Evolutionary conservation across 2,329 filamentous ascomycete species (phyloP).

Genomic region (Fusarium transvaalense): DNA sequence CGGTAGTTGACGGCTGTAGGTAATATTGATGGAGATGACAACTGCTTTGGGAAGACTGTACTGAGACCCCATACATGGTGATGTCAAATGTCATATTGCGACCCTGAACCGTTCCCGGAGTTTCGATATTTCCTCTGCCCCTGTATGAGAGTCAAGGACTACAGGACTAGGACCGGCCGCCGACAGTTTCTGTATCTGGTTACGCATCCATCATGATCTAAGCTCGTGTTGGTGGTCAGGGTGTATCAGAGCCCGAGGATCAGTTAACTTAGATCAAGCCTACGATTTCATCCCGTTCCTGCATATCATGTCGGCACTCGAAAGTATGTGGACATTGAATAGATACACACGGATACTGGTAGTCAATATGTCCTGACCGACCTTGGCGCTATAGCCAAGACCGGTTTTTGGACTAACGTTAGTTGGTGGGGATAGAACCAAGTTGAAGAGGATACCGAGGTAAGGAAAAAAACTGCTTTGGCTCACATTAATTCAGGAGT

Average conservation of each 20-base stretch:
- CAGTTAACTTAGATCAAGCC: background rate
- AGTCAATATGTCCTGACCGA: background rate
- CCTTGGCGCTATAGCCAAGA: background rate
- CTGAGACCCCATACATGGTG: slow-evolving; percentile 1
- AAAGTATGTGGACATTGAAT: background rate
- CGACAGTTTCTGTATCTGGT: slow-evolving; percentile 7
- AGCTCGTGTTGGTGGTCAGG: background rate
- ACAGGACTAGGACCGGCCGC: slow-evolving; percentile 20
- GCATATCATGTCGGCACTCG: background rate
- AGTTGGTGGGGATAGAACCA: background rate
- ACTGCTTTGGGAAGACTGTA: slow-evolving; percentile 19
- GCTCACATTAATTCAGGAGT: background rate
- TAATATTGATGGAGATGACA: slow-evolving; percentile 17
- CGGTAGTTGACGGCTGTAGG: slow-evolving; percentile 12
- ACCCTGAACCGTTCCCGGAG: slow-evolving; percentile 24
- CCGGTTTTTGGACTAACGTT: background rate
- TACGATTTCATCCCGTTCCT: background rate
- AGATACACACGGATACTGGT: background rate
- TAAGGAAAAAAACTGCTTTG: background rate
- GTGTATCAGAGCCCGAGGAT: background rate
- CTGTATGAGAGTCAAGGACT: background rate
- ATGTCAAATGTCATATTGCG: slow-evolving; percentile 15
- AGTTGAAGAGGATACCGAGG: slow-evolving; percentile 2
- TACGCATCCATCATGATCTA: background rate
- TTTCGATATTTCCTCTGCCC: slow-evolving; percentile 16